Conservation (phyloP, 139 green algal species). For the Ostreobium quekettii region DNA sequence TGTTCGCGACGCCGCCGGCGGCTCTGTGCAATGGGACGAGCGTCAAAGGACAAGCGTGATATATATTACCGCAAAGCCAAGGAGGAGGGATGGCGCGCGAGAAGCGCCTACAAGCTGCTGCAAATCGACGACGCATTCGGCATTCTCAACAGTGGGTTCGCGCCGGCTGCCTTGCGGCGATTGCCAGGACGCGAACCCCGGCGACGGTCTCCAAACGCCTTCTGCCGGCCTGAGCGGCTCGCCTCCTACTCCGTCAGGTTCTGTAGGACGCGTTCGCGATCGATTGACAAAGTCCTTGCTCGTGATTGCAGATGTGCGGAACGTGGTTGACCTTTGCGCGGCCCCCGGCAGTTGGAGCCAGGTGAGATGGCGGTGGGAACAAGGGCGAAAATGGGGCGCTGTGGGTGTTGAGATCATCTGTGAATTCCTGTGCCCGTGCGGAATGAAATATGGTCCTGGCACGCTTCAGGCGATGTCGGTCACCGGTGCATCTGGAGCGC, state of each 20-base stretch:
- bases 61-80: constrained; percentile 96
- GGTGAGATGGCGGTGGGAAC: constrained; percentile 29
- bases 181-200: too few species aligned
- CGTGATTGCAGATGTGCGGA: constrained; percentile 71
- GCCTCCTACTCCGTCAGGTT: too few species aligned
- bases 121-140: constrained; percentile 94
- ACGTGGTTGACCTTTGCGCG: constrained; percentile 95
- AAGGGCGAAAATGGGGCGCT: background rate
- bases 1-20: too few species aligned
- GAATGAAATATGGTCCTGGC: background rate
- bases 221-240: too few species aligned
- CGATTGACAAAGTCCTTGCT: too few species aligned
- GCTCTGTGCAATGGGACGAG: constrained; percentile 61
- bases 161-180: background rate
- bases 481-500: too few species aligned
- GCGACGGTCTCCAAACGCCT: too few species aligned
- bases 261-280: too few species aligned
- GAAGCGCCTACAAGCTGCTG: constrained; percentile 94
- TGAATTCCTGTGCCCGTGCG: background rate
- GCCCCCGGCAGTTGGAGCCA: constrained; percentile 94
- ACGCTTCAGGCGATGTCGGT: too few species aligned
- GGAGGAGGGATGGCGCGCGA: constrained; percentile 93
- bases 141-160: constrained; percentile 60
- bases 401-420: background rate
- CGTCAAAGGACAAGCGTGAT: constrained; percentile 84